phyloP scores from a whole-genome alignment of 305 asterid species.

The Coffea humblotiana region DNA sequence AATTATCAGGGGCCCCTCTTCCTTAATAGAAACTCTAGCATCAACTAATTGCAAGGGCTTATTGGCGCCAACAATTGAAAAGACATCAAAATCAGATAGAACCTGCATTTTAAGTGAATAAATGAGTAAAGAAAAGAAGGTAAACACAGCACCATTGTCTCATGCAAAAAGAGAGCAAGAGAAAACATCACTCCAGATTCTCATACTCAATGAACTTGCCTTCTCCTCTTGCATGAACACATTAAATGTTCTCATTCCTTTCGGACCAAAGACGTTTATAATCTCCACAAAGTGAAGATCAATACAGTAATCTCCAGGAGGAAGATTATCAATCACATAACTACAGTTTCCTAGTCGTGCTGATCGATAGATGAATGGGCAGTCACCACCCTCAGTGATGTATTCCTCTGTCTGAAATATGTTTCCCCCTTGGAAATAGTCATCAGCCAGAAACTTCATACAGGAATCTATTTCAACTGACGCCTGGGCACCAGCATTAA shows the following conservation, averaged over 20 bases:
- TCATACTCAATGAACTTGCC: constrained; percentile 46
- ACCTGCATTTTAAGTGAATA: constrained; percentile 47
- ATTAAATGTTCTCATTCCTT: constrained; percentile 87
- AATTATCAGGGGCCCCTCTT: constrained; percentile 55
- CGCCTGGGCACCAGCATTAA: constrained; percentile 75
- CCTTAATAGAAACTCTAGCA: constrained; percentile 63
- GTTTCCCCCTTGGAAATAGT: constrained; percentile 78
- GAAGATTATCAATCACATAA: constrained; percentile 60
- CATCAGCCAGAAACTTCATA: constrained; percentile 56
- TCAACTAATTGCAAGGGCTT: constrained; percentile 84
- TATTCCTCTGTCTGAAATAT: constrained; percentile 74
- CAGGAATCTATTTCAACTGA: constrained; percentile 49
- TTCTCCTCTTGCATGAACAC: constrained; percentile 87
- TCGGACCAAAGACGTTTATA: constrained; percentile 78
- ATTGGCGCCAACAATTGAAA: constrained; percentile 86
- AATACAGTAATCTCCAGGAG: constrained; percentile 64
- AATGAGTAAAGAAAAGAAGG: constrained; percentile 11
- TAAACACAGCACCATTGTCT: constrained; percentile 3
- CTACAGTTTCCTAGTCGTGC: constrained; percentile 76
- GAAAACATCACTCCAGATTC: neutral
- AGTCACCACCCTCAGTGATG: constrained; percentile 68
- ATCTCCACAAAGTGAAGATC: constrained; percentile 96
- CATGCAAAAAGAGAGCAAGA: constrained; percentile 6
- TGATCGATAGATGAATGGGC: constrained; percentile 70
- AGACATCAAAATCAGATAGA: constrained; percentile 82